phyloP scores from a whole-genome alignment of 2,329 filamentous ascomycete genomes.

The Malbranchea zuffiana region DNA sequence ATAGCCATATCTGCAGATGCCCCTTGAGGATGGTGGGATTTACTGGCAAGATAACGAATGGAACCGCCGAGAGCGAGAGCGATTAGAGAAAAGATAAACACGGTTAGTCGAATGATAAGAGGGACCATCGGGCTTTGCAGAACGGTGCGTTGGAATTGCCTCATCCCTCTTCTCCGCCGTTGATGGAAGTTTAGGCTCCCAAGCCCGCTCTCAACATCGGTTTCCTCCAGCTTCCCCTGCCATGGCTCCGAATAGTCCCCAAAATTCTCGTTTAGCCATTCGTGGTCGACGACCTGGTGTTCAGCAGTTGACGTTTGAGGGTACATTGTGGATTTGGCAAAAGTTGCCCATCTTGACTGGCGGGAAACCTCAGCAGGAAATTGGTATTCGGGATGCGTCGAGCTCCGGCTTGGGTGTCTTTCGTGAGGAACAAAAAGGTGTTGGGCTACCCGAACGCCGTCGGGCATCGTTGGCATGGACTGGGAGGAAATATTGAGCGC shows the following conservation, averaged over 20 bases:
- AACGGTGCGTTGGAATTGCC: constrained; percentile 56
- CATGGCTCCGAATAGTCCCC: constrained; percentile 41
- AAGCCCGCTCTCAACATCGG: constrained; percentile 42
- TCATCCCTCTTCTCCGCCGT: constrained; percentile 44
- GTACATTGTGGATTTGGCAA: constrained; percentile 34
- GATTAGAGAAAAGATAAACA: constrained; percentile 70
- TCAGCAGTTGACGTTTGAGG: constrained; percentile 27
- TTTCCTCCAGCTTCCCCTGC: constrained; percentile 39
- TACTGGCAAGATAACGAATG: constrained; percentile 54
- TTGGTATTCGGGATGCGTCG: neutral
- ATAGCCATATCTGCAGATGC: constrained; percentile 81
- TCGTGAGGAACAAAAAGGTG: constrained; percentile 13
- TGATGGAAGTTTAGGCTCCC: constrained; percentile 41
- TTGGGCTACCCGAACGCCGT: constrained; percentile 12
- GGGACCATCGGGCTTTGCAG: constrained; percentile 78
- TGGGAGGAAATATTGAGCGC: constrained; percentile 1
- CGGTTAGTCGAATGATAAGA: constrained; percentile 66
- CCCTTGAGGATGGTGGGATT: constrained; percentile 44
- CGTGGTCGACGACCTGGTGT: constrained; percentile 33
- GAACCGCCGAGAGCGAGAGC: constrained; percentile 68
- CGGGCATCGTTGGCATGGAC: constrained; percentile 9
- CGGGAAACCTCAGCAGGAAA: constrained; percentile 15
- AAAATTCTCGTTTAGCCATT: constrained; percentile 37
- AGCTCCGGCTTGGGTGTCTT: constrained; percentile 1
- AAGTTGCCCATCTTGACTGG: constrained; percentile 39